These are phyloP conservation scores for Eugenia klotzschiana DNA, from an alignment of 441 rosid genomes.

Conservation along the genomic window DNA sequence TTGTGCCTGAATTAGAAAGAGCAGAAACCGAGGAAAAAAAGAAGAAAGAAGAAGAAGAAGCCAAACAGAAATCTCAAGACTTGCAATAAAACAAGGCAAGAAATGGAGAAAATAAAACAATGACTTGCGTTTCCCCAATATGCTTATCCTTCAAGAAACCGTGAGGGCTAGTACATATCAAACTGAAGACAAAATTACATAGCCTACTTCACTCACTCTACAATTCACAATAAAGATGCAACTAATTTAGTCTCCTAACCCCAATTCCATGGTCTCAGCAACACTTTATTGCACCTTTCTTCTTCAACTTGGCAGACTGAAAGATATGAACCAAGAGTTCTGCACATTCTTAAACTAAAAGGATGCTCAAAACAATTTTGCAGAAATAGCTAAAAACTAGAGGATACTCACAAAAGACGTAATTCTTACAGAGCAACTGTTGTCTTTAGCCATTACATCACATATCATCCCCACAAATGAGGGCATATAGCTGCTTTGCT, in stretches of 20 bases:
- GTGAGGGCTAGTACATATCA: not conserved
- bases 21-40: not conserved
- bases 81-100: not conserved
- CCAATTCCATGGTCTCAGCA: not conserved
- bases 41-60: no score
- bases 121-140: not conserved
- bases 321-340: not conserved
- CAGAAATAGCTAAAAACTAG: not conserved
- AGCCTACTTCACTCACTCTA: not conserved
- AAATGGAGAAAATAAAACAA: not conserved
- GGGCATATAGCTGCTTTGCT: constrained; percentile 19
- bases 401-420: not conserved
- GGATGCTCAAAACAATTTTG: not conserved
- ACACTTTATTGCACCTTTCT: not conserved
- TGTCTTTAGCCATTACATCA: not conserved
- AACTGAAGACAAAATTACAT: not conserved
- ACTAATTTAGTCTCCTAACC: not conserved
- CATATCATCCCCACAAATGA: constrained; percentile 17
- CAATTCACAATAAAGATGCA: not conserved
- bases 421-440: not conserved
- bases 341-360: not conserved
- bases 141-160: not conserved
- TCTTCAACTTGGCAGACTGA: not conserved
- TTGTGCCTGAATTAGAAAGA: not conserved
- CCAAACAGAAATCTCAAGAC: not conserved